phyloP scores from a whole-genome alignment of 139 green algal species.

The Tetradesmus lagerheimii region DNA sequence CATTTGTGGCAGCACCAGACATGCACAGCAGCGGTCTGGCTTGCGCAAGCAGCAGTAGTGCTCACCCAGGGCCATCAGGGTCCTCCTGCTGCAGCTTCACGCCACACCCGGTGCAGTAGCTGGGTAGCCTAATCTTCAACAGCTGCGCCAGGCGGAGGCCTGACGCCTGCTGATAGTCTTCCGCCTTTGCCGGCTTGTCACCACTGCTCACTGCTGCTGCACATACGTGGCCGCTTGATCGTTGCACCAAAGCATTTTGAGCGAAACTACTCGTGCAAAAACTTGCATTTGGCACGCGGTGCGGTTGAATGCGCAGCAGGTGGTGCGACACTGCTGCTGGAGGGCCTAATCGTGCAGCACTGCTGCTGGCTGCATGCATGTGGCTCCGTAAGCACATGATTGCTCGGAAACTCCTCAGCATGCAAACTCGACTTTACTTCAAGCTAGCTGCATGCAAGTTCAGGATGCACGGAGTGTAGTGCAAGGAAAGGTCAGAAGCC shows the following conservation, averaged over 20 bases:
- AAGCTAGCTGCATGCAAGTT: neutral
- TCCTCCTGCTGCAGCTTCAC: constrained; percentile 80
- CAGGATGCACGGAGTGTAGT: neutral
- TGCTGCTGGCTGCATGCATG: neutral
- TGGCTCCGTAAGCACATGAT: neutral
- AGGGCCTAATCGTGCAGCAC: neutral
- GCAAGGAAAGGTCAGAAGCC: neutral
- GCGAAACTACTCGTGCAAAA: neutral
- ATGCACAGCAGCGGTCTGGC: neutral
- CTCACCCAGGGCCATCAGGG: constrained; percentile 75
- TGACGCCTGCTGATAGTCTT: neutral
- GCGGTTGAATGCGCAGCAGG: neutral
- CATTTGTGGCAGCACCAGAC: neutral
- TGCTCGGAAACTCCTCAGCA: neutral
- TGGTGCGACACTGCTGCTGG: neutral
- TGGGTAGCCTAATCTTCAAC: constrained; percentile 18
- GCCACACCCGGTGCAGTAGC: constrained; percentile 85
- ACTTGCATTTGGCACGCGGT: neutral
- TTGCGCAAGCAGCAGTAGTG: neutral
- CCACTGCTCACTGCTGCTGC: constrained; percentile 5
- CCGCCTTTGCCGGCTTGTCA: neutral
- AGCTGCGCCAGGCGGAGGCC: constrained; percentile 14
- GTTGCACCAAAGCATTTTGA: neutral
- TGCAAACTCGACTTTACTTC: neutral
- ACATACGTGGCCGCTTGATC: neutral